Evolutionary conservation across 768 basidiomycete genomes (phyloP).

Genomic region (Boletus rubropictus): DNA sequence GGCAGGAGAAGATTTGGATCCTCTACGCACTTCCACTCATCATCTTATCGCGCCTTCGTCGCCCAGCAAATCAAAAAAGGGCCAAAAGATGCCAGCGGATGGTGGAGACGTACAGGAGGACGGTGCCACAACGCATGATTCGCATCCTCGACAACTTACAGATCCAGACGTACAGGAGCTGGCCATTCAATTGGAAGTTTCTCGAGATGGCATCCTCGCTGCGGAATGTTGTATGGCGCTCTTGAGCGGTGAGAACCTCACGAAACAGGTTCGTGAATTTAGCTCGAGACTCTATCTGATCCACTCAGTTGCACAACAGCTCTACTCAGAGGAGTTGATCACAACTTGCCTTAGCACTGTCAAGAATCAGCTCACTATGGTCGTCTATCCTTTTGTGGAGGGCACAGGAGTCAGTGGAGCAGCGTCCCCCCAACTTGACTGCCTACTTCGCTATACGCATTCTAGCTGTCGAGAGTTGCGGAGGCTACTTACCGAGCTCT

Average conservation of each 20-base stretch:
- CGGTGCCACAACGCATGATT: constrained; percentile 1
- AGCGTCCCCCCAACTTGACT: constrained; percentile 45
- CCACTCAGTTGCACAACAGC: constrained; percentile 34
- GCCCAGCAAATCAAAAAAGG: constrained; percentile 44
- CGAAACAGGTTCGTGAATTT: constrained; percentile 67
- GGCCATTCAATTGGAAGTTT: constrained; percentile 48
- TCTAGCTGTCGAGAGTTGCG: constrained; percentile 34
- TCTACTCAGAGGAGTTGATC: constrained; percentile 94
- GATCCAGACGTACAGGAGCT: constrained; percentile 50
- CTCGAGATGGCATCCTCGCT: constrained; percentile 70
- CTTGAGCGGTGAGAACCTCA: constrained; percentile 69
- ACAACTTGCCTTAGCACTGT: constrained; percentile 67
- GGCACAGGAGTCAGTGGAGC: constrained; percentile 42
- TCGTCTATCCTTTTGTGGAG: constrained; percentile 86
- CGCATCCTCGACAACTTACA: constrained; percentile 28
- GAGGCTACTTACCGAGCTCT: constrained; percentile 57
- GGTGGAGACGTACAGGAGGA: constrained; percentile 1
- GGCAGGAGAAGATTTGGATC: constrained; percentile 69
- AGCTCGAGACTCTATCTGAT: neutral
- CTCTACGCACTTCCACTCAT: constrained; percentile 43
- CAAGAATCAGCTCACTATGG: constrained; percentile 73
- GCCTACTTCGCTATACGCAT: constrained; percentile 43
- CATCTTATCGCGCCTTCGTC: constrained; percentile 29
- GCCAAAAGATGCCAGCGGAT: constrained; percentile 28
- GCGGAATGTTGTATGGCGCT: constrained; percentile 80